Percentiles rank a stretch among this genome's conserved stretches.
These are phyloP conservation scores for Vigna nakashimae DNA, from an alignment of 306 rosid species.

Conservation along the genomic window DNA sequence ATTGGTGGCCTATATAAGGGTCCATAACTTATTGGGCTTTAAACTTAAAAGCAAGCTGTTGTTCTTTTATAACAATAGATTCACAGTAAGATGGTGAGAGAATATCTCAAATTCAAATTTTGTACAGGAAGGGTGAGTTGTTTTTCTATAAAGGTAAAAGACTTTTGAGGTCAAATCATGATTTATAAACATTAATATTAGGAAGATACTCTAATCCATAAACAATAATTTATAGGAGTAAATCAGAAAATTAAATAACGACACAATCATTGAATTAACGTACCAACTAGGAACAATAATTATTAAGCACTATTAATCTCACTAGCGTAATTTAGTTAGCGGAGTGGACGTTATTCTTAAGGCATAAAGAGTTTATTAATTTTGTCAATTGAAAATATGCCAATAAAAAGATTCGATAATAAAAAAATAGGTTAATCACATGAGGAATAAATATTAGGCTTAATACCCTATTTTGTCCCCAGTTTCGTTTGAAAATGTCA, in stretches of 20 bases:
- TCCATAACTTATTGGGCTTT: too few relatives aligned
- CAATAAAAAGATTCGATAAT: constrained; percentile 6
- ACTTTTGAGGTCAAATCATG: background rate
- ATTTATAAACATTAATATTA: background rate
- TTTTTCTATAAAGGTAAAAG: background rate
- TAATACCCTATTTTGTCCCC: too few relatives aligned
- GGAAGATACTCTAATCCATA: background rate
- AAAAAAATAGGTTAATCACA: background rate
- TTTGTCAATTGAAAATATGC: background rate
- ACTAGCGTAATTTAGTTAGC: too few relatives aligned
- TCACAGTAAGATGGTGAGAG: background rate
- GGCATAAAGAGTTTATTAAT: background rate
- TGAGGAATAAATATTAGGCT: background rate
- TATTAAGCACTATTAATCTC: too few relatives aligned
- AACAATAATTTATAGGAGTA: background rate
- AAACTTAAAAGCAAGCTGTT: too few relatives aligned
- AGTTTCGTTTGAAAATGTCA: too few relatives aligned
- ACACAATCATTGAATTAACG: too few relatives aligned
- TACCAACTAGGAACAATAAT: too few relatives aligned
- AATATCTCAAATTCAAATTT: background rate
- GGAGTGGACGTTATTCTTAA: too few relatives aligned
- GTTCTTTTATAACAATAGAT: background rate
- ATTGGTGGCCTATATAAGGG: too few relatives aligned
- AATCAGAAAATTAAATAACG: background rate
- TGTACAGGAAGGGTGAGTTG: background rate